Percentiles rank a stretch among this genome's conserved stretches.
These are phyloP conservation scores for Alternaria arborescens DNA, from an alignment of 2,329 filamentous ascomycete species.

Conservation along the genomic window DNA sequence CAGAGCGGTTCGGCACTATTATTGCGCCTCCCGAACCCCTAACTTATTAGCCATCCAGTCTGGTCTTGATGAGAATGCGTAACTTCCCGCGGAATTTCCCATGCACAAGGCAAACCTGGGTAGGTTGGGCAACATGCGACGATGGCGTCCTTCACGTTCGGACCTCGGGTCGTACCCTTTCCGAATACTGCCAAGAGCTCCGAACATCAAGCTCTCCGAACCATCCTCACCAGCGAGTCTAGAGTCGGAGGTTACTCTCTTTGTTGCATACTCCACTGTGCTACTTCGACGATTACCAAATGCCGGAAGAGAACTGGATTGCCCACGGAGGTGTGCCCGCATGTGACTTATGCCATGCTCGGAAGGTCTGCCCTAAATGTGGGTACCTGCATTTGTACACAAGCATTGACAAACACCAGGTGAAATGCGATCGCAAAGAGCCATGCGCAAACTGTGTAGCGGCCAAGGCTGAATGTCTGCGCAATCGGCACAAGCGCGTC, in stretches of 20 bases:
- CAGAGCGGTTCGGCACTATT: background rate
- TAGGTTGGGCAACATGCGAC: constrained; percentile 2
- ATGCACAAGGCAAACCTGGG: background rate
- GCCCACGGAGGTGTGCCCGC: constrained; percentile 43
- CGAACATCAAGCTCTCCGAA: constrained; percentile 12
- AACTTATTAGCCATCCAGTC: background rate
- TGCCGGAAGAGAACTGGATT: constrained; percentile 46
- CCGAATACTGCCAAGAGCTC: constrained; percentile 14
- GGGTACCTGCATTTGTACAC: background rate
- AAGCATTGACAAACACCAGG: constrained; percentile 24
- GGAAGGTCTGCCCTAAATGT: constrained; percentile 11
- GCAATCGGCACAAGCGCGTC: constrained; percentile 40
- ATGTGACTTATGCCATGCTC: constrained; percentile 43
- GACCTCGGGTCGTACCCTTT: constrained; percentile 7
- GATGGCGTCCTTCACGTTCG: constrained; percentile 2
- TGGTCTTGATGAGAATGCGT: background rate
- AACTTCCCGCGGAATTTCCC: background rate
- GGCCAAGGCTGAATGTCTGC: constrained; percentile 40
- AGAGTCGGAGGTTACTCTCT: background rate
- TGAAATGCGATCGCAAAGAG: constrained; percentile 48
- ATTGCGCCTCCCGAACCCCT: background rate
- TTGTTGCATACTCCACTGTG: constrained; percentile 2
- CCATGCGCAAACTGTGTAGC: constrained; percentile 43
- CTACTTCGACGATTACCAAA: constrained; percentile 12
- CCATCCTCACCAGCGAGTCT: background rate